Conservation (phyloP, 2,329 filamentous ascomycete genomes). For the Curvularia verruculosa region DNA sequence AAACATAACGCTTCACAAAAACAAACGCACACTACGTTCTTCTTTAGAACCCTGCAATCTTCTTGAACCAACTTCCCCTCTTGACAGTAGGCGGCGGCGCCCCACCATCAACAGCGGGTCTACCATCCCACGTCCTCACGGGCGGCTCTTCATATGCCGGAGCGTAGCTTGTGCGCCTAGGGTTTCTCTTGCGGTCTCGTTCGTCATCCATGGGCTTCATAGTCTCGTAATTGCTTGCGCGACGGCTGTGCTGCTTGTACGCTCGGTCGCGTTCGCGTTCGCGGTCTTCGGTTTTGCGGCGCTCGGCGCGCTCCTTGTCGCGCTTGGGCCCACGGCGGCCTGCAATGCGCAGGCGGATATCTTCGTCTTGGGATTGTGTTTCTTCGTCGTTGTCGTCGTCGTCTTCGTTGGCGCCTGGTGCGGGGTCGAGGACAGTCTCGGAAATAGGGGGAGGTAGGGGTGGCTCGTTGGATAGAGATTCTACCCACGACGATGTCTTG, state of each 20-base stretch:
- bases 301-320: constrained; percentile 40
- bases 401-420: constrained; percentile 32
- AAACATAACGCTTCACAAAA: neutral
- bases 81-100: constrained; percentile 39
- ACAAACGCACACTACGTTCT: neutral
- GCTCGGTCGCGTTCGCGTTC: constrained; percentile 39
- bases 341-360: constrained; percentile 46
- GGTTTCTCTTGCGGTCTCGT: constrained; percentile 32
- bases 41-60: constrained; percentile 44
- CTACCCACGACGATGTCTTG: constrained; percentile 59
- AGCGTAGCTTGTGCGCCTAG: constrained; percentile 41
- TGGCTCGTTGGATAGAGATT: constrained; percentile 54
- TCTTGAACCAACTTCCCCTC: constrained; percentile 56
- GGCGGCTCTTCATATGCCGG: constrained; percentile 41
- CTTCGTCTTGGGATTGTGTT: constrained; percentile 47
- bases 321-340: constrained; percentile 38
- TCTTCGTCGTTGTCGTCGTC: constrained; percentile 46
- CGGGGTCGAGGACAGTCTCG: constrained; percentile 55
- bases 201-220: constrained; percentile 29
- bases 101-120: constrained; percentile 42
- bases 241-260: constrained; percentile 35
- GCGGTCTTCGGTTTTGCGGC: constrained; percentile 33
- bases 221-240: constrained; percentile 35
- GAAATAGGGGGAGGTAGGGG: constrained; percentile 54
- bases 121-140: constrained; percentile 50